These are phyloP conservation scores for Pouteria glomerata DNA, from an alignment of 148 eudicot species.

Conservation along the genomic window DNA sequence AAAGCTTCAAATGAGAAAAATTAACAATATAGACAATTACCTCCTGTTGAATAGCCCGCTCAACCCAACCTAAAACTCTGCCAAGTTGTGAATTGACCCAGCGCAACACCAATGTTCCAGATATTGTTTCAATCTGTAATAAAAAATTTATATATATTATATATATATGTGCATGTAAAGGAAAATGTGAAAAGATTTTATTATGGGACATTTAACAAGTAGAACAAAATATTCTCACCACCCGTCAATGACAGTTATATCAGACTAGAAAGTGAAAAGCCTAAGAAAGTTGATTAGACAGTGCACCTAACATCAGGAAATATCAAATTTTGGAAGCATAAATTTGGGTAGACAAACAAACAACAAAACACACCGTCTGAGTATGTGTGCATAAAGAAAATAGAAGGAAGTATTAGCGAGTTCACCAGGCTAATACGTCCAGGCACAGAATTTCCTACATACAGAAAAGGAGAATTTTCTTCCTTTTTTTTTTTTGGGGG, in stretches of 20 bases:
- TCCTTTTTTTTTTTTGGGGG: too few species aligned
- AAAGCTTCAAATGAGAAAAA: too few species aligned
- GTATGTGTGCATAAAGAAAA: background rate
- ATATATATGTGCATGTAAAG: too few species aligned
- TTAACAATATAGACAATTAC: conserved; percentile 30
- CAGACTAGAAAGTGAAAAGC: background rate
- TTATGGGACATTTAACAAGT: background rate
- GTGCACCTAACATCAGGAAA: background rate
- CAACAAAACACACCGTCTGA: background rate
- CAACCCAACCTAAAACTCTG: conserved; percentile 81
- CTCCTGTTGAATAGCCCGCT: conserved; percentile 97
- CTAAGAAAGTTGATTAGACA: background rate
- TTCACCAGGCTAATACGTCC: too few species aligned
- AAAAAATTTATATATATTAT: too few species aligned
- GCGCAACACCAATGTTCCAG: conserved; percentile 95
- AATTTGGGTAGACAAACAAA: too few species aligned
- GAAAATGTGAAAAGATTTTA: background rate
- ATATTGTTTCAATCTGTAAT: conserved; percentile 74
- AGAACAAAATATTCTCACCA: conserved; percentile 4
- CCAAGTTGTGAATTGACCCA: conserved; percentile 96
- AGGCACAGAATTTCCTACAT: too few species aligned
- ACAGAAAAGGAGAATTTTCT: too few species aligned
- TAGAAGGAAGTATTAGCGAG: background rate
- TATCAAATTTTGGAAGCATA: background rate
- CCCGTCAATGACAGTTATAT: background rate